A percentile compares a stretch with the other conserved stretches of the same genome.
phyloP scores from a whole-genome alignment of 2,329 filamentous ascomycete genomes.

The Sphaerulina vaccinii region DNA sequence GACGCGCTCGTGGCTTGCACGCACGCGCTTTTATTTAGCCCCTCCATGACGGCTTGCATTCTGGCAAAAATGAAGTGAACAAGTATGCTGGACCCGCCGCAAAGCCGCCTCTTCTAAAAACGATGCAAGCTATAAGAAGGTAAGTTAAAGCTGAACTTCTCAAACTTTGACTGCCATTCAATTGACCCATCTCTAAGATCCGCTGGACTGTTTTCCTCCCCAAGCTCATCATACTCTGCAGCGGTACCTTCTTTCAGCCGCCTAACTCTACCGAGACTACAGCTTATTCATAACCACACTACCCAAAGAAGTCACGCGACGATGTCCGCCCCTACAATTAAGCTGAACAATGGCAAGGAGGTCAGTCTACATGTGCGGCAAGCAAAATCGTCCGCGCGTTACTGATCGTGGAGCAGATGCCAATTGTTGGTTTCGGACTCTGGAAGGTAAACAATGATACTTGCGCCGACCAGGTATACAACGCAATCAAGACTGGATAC shows the following conservation, averaged over 20 bases:
- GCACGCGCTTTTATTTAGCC: too few species aligned
- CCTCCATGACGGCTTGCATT: constrained; percentile 19
- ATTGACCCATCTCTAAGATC: constrained; percentile 11
- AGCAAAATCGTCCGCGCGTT: not conserved
- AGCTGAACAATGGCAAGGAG: constrained; percentile 41
- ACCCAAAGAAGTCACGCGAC: constrained; percentile 29
- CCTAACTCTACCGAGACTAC: constrained; percentile 8
- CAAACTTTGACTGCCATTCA: not conserved
- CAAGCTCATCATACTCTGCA: constrained; percentile 1
- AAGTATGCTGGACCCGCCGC: constrained; percentile 11
- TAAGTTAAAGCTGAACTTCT: not conserved
- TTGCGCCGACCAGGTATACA: constrained; percentile 74
- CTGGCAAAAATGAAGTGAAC: constrained; percentile 15
- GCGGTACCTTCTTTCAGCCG: constrained; percentile 1
- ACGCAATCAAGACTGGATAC: constrained; percentile 63
- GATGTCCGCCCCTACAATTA: constrained; percentile 34
- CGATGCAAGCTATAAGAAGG: constrained; percentile 23
- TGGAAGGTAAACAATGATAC: constrained; percentile 80
- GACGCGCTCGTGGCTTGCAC: not conserved
- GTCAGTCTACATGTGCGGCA: constrained; percentile 18
- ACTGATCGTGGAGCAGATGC: constrained; percentile 55
- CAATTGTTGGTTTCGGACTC: constrained; percentile 72
- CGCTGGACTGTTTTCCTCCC: constrained; percentile 17
- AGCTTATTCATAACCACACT: constrained; percentile 8
- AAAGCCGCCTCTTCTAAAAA: not conserved